These are phyloP conservation scores for Cryptococcus sp. DNA, from an alignment of 1,284 basidiomycete species.

Conservation along the genomic window DNA sequence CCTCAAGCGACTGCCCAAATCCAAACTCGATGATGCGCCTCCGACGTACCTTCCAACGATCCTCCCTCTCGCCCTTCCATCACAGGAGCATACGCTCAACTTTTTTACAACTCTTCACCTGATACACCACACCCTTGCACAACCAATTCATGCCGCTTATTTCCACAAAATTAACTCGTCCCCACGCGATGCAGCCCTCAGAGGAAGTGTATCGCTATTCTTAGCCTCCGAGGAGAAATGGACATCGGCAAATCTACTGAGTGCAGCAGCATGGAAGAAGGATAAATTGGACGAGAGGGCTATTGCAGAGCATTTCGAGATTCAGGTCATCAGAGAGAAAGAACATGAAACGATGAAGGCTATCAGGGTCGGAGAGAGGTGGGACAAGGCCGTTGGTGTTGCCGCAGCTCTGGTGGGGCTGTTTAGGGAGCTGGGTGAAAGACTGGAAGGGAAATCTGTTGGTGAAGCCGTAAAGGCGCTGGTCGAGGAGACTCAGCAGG, in stretches of 20 bases:
- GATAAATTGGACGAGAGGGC: conserved; percentile 16
- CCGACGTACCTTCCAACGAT: conserved; percentile 25
- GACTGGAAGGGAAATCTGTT: conserved; percentile 15
- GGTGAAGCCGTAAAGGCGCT: conserved; percentile 16
- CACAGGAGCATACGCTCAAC: conserved; percentile 31
- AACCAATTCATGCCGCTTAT: conserved; percentile 19
- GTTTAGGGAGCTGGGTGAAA: conserved; percentile 14
- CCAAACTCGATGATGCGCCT: conserved; percentile 8
- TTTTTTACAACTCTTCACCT: conserved; percentile 27
- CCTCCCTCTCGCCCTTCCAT: conserved; percentile 32
- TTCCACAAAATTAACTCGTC: conserved; percentile 12
- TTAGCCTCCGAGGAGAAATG: conserved; percentile 26
- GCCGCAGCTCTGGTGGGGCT: conserved; percentile 14
- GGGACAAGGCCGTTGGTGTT: conserved; percentile 13
- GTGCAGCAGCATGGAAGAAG: conserved; percentile 20
- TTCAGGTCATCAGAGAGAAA: conserved; percentile 26
- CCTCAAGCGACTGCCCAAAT: conserved; percentile 2
- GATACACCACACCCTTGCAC: conserved; percentile 11
- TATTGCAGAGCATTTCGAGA: conserved; percentile 27
- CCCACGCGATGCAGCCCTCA: conserved; percentile 20
- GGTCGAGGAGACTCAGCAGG: conserved; percentile 12
- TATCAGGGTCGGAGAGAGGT: conserved; percentile 29
- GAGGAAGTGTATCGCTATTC: conserved; percentile 31
- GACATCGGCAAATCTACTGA: conserved; percentile 19
- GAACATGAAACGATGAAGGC: conserved; percentile 30